A percentile compares a stretch with the other conserved stretches of the same genome.
These are phyloP conservation scores for Sclerospora graminicola DNA, from an alignment of 352 stramenopile genomes.

Conservation along the genomic window DNA sequence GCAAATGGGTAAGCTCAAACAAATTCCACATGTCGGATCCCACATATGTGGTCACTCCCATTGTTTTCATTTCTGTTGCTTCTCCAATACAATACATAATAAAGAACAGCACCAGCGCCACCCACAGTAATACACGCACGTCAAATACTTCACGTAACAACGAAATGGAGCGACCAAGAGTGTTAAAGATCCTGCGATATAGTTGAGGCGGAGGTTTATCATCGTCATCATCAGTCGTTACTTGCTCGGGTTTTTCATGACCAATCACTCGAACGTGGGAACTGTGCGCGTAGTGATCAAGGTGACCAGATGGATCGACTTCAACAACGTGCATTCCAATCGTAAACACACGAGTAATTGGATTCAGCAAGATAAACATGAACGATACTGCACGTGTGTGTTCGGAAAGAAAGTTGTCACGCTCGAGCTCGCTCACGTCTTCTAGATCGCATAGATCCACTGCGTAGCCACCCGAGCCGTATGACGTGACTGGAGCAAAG, in stretches of 20 bases:
- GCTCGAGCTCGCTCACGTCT: constrained; percentile 46
- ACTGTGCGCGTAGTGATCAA: constrained; percentile 75
- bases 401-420: constrained; percentile 66
- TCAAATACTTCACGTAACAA: constrained; percentile 33
- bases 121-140: constrained; percentile 53
- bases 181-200: constrained; percentile 11
- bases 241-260: constrained; percentile 45
- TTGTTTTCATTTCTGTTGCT: constrained; percentile 63
- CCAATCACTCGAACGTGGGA: constrained; percentile 73
- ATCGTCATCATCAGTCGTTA: constrained; percentile 11
- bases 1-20: constrained; percentile 74
- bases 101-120: constrained; percentile 60
- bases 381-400: constrained; percentile 74
- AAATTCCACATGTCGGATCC: constrained; percentile 84
- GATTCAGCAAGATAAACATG: constrained; percentile 83
- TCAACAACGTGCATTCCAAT: constrained; percentile 79
- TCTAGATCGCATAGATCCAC: constrained; percentile 60
- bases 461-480: constrained; percentile 56
- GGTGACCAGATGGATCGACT: constrained; percentile 67
- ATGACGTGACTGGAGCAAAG: constrained; percentile 33
- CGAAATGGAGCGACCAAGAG: constrained; percentile 7
- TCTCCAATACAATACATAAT: constrained; percentile 76
- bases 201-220: constrained; percentile 2
- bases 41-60: constrained; percentile 65
- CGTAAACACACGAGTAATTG: constrained; percentile 83